Percentiles rank a stretch among this genome's conserved stretches.
phyloP scores from a whole-genome alignment of 2,329 filamentous ascomycete genomes.

The Cephalotrichum gorgonifer region DNA sequence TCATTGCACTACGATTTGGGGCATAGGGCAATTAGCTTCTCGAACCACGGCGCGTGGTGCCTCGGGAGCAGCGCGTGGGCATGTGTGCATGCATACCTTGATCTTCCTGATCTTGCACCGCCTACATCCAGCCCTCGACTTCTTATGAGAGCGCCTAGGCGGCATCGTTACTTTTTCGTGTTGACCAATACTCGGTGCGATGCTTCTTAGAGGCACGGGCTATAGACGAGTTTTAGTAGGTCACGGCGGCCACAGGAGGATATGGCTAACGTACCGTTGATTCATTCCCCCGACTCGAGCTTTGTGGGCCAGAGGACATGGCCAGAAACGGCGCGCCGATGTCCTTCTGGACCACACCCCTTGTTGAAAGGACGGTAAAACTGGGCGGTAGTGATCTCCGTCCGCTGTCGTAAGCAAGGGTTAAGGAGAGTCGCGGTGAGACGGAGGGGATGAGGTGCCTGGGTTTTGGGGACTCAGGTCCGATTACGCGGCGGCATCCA shows the following conservation, averaged over 20 bases:
- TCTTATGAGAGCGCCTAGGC: conserved; percentile 58
- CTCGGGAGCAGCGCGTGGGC: too few relatives aligned
- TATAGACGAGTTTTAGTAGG: not conserved
- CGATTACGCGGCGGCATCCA: too few relatives aligned
- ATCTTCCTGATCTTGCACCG: conserved; percentile 60
- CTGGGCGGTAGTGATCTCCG: not conserved
- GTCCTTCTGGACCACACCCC: not conserved
- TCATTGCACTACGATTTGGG: conserved; percentile 47
- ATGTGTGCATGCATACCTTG: conserved; percentile 37
- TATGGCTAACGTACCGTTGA: not conserved
- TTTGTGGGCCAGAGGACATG: not conserved
- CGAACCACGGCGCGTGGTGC: not conserved
- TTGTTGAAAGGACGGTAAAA: not conserved
- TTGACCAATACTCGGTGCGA: not conserved
- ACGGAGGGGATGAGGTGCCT: not conserved
- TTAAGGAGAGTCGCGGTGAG: too few relatives aligned
- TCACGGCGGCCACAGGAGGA: not conserved
- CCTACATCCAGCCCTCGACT: conserved; percentile 56
- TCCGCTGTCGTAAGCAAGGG: not conserved
- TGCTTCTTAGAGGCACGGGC: not conserved
- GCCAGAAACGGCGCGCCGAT: not conserved
- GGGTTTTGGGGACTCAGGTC: too few relatives aligned
- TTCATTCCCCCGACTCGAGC: not conserved
- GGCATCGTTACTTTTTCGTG: conserved; percentile 35
- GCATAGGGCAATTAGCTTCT: not conserved